Evolutionary conservation across 1,139 yeast genomes (phyloP).

Genomic region (Scheffersomyces insectosa): DNA sequence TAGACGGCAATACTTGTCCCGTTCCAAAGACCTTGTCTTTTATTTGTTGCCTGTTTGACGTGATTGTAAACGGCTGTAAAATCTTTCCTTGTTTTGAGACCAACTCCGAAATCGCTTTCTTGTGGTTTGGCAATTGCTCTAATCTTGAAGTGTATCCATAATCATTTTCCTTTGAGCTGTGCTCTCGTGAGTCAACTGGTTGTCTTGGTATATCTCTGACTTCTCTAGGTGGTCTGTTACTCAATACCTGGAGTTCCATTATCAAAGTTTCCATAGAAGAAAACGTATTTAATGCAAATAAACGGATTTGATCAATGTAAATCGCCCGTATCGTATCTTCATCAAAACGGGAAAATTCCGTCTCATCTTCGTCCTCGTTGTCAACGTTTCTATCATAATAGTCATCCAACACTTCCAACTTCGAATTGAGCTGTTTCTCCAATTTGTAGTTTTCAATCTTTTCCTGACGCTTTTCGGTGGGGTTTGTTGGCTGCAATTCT

Average conservation of each 20-base stretch:
- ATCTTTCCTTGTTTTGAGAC: constrained; percentile 73
- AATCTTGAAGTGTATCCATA: constrained; percentile 55
- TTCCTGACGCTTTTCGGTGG: constrained; percentile 61
- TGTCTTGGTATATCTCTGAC: not conserved
- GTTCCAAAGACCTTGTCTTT: constrained; percentile 77
- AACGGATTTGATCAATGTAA: constrained; percentile 54
- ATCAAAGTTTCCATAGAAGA: constrained; percentile 51
- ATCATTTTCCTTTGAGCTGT: constrained; percentile 21
- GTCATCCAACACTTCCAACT: constrained; percentile 39
- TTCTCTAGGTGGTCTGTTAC: constrained; percentile 29
- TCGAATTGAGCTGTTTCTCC: constrained; percentile 54
- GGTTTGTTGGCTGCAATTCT: constrained; percentile 36
- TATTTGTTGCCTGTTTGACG: constrained; percentile 58
- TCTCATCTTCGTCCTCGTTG: constrained; percentile 30
- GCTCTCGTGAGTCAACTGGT: constrained; percentile 6
- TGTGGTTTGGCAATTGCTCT: constrained; percentile 39
- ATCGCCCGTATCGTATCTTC: constrained; percentile 63
- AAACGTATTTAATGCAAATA: constrained; percentile 55
- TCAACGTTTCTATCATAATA: constrained; percentile 18
- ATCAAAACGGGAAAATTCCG: constrained; percentile 37
- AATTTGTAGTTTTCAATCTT: constrained; percentile 70
- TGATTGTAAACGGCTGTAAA: constrained; percentile 80
- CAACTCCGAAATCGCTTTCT: constrained; percentile 31
- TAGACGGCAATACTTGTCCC: constrained; percentile 90
- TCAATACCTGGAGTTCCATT: constrained; percentile 59